Evolutionary conservation across 768 basidiomycete species (phyloP).

Genomic region (Suillus weaverae): DNA sequence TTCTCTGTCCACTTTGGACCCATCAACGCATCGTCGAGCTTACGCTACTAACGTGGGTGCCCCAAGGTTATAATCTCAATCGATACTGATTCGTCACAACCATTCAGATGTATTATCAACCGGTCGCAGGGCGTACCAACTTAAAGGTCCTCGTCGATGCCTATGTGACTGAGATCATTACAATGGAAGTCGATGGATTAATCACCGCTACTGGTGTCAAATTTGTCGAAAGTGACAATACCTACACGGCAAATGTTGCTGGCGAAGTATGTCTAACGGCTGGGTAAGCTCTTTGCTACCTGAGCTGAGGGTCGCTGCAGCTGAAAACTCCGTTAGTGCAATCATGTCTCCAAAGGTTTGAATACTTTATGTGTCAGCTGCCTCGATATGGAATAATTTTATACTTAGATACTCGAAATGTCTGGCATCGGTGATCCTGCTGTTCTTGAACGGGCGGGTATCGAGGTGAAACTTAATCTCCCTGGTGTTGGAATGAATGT

Average conservation of each 20-base stretch:
- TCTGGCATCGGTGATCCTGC: constrained; percentile 54
- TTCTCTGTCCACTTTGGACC: not conserved
- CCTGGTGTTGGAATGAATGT: constrained; percentile 54
- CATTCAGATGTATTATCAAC: constrained; percentile 24
- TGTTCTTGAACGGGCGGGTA: constrained; percentile 39
- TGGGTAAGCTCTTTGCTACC: constrained; percentile 29
- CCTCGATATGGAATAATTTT: not conserved
- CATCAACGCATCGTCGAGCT: not conserved
- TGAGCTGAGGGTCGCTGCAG: not conserved
- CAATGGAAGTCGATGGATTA: constrained; percentile 20
- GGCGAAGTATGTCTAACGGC: constrained; percentile 54
- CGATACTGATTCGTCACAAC: not conserved
- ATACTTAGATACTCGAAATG: constrained; percentile 53
- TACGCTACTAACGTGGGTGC: not conserved
- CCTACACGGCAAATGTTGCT: constrained; percentile 37
- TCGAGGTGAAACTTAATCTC: constrained; percentile 31
- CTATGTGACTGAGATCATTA: constrained; percentile 29
- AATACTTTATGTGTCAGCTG: not conserved
- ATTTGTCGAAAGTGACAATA: constrained; percentile 35
- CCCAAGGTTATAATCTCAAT: not conserved
- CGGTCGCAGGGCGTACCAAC: constrained; percentile 28
- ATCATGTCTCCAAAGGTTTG: constrained; percentile 34
- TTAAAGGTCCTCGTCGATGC: constrained; percentile 29
- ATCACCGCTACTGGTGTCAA: constrained; percentile 46
- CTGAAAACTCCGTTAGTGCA: constrained; percentile 24